Percentiles rank a stretch among this genome's conserved stretches.
Evolutionary conservation across 2,329 filamentous ascomycete genomes (phyloP).

Genomic region (Penicillium brasilianum): DNA sequence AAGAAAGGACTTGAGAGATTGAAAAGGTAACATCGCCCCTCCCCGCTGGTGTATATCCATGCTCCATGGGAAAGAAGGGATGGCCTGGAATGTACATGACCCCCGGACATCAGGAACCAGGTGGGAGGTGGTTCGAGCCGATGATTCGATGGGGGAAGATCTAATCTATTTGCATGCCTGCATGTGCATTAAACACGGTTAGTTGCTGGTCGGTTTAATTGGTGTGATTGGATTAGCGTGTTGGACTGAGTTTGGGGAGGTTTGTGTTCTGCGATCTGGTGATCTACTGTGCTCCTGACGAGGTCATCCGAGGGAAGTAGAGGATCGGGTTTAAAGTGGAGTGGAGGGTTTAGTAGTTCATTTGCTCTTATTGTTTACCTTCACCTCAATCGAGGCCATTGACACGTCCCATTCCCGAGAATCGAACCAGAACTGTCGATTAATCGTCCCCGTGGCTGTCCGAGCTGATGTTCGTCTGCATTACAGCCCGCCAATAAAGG

Average conservation of each 20-base stretch:
- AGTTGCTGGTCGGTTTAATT: neutral
- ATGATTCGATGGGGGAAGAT: neutral
- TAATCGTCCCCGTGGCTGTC: neutral
- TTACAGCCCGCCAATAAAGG: neutral
- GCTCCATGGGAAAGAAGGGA: neutral
- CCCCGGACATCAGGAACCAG: neutral
- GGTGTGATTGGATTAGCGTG: neutral
- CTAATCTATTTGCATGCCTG: neutral
- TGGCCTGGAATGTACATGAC: conserved; percentile 6
- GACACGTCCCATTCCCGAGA: neutral
- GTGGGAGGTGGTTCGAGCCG: neutral
- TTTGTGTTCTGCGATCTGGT: neutral
- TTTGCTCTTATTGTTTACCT: neutral
- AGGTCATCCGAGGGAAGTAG: conserved; percentile 1
- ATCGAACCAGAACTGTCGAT: neutral
- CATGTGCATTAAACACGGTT: neutral
- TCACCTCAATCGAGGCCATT: neutral
- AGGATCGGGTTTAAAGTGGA: neutral
- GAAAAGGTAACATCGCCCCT: neutral
- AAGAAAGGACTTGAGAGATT: neutral
- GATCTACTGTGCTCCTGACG: conserved; percentile 4
- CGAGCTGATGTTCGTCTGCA: neutral
- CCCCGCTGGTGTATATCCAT: neutral
- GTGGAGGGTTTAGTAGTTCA: neutral
- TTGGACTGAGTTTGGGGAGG: neutral